Percentiles rank a stretch among this genome's conserved stretches.
Evolutionary conservation across 768 basidiomycete species (phyloP).

Genomic region (Xanthoconium stramineum): DNA sequence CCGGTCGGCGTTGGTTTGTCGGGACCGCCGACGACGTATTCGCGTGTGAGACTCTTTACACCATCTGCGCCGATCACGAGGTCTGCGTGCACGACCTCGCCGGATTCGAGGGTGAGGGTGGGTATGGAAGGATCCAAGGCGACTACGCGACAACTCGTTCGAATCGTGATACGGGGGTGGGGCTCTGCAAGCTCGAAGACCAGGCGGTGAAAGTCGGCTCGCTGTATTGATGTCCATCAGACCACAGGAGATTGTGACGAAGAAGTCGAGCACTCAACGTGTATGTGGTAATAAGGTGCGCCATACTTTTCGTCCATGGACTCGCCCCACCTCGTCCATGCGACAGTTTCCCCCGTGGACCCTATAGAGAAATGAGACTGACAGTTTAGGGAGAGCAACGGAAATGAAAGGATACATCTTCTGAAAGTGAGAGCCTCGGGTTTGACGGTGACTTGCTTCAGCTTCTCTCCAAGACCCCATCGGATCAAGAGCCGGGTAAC

Average conservation of each 20-base stretch:
- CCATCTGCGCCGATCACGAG: conserved; percentile 52
- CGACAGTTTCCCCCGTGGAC: conserved; percentile 35
- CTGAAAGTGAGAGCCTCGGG: conserved; percentile 40
- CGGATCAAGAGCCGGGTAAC: conserved; percentile 44
- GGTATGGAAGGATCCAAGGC: conserved; percentile 33
- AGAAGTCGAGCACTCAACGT: conserved; percentile 25
- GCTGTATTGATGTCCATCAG: conserved; percentile 11
- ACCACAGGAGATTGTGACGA: neutral
- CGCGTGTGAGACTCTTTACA: conserved; percentile 47
- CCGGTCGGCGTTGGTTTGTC: conserved; percentile 52
- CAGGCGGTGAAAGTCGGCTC: conserved; percentile 47
- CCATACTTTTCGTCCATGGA: conserved; percentile 32
- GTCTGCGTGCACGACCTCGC: conserved; percentile 42
- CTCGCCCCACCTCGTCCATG: conserved; percentile 36
- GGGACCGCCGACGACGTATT: conserved; percentile 46
- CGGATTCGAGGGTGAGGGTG: conserved; percentile 39
- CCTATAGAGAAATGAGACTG: conserved; percentile 10
- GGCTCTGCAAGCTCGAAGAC: conserved; percentile 35
- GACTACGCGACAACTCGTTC: conserved; percentile 35
- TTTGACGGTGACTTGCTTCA: conserved; percentile 37
- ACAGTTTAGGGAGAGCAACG: neutral
- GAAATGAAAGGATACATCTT: conserved; percentile 34
- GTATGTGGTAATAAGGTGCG: conserved; percentile 33
- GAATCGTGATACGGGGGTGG: conserved; percentile 33
- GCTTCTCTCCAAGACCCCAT: conserved; percentile 46